These are phyloP conservation scores for Hypoxylon trugodes DNA, from an alignment of 495 filamentous ascomycete genomes.

Conservation along the genomic window DNA sequence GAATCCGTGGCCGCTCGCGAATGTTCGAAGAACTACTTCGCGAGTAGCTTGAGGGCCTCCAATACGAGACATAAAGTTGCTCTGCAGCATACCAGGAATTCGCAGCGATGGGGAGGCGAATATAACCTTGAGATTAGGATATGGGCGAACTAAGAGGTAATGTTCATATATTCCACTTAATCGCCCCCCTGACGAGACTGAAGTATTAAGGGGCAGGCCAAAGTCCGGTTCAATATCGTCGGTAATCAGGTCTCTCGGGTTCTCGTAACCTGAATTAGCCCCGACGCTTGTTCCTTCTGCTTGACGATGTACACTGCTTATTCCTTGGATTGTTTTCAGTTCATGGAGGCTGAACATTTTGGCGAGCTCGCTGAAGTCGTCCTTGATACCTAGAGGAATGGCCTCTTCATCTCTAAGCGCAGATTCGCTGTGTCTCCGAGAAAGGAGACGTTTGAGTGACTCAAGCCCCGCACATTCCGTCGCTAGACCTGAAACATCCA, in stretches of 20 bases:
- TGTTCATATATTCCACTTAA: constrained; percentile 60
- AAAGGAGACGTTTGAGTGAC: constrained; percentile 56
- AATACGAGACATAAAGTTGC: constrained; percentile 67
- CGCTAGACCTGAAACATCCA: constrained; percentile 67
- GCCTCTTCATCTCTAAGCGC: constrained; percentile 19
- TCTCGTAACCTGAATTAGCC: constrained; percentile 41
- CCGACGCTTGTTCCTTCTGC: constrained; percentile 49
- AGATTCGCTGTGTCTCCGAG: constrained; percentile 38
- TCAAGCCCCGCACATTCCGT: constrained; percentile 66
- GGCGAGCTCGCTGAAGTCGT: constrained; percentile 60
- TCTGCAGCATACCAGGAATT: constrained; percentile 71
- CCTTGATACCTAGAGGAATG: constrained; percentile 36
- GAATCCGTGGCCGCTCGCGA: constrained; percentile 63
- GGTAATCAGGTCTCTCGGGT: constrained; percentile 51
- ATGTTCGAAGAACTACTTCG: constrained; percentile 61
- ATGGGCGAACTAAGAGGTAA: constrained; percentile 70
- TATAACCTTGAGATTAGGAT: constrained; percentile 68
- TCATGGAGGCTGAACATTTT: constrained; percentile 70
- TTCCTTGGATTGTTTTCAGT: constrained; percentile 63
- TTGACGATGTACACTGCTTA: constrained; percentile 60
- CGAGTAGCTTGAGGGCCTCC: constrained; percentile 62
- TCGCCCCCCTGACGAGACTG: constrained; percentile 34
- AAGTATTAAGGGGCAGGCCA: background rate
- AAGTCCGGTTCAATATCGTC: constrained; percentile 30
- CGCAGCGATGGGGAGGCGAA: constrained; percentile 72